Evolutionary conservation across 768 basidiomycete genomes (phyloP).

Genomic region (Porpolomopsis calyptriformis): DNA sequence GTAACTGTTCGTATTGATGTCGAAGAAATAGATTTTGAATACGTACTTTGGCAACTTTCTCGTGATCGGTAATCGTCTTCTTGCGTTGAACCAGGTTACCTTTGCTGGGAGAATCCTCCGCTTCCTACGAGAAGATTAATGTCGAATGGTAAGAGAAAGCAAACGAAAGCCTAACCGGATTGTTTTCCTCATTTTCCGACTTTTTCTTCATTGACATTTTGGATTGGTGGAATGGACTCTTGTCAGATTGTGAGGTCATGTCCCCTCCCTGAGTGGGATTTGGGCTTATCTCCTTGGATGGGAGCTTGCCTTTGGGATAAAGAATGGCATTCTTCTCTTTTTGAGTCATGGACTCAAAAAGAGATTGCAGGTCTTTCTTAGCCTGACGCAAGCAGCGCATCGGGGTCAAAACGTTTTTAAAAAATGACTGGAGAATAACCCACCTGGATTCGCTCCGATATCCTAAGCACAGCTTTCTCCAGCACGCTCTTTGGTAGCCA

Average conservation of each 20-base stretch:
- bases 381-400: slow-evolving; percentile 34
- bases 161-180: slow-evolving; percentile 22
- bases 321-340: slow-evolving; percentile 46
- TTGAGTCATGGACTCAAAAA: slow-evolving; percentile 50
- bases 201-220: slow-evolving; percentile 27
- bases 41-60: slow-evolving; percentile 47
- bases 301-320: slow-evolving; percentile 36
- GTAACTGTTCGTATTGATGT: neutral
- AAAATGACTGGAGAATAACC: slow-evolving; percentile 11
- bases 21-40: slow-evolving; percentile 1
- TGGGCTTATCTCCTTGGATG: slow-evolving; percentile 27
- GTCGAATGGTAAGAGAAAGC: slow-evolving; percentile 1
- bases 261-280: too few relatives aligned
- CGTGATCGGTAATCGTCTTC: slow-evolving; percentile 47
- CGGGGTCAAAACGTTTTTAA: neutral
- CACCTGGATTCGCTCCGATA: slow-evolving; percentile 58
- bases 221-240: slow-evolving; percentile 15
- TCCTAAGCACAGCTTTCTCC: slow-evolving; percentile 52
- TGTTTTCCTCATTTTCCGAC: slow-evolving; percentile 28
- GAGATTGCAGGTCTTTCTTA: slow-evolving; percentile 39
- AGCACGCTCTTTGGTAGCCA: slow-evolving; percentile 59
- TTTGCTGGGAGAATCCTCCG: neutral
- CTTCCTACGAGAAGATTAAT: neutral
- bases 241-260: too few relatives aligned
- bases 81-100: slow-evolving; percentile 19